Base-by-base conservation (phyloP, 805 yeast species). In the Yamadazyma ubonensis region DNA sequence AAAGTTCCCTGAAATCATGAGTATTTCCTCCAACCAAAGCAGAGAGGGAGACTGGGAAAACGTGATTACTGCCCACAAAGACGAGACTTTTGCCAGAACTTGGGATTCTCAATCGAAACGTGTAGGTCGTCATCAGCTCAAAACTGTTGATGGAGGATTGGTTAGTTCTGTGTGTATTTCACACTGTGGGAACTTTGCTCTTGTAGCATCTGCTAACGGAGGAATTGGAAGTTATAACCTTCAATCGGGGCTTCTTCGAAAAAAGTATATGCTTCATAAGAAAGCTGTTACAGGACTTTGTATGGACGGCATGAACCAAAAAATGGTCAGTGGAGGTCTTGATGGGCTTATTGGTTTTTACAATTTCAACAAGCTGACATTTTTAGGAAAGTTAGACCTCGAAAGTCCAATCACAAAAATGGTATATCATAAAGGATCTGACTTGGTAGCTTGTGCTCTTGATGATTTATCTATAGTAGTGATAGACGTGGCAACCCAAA, bases 1-100 rank as follows among this genome's bases (percentile, higher is more conserved):
- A 41, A 86, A 86, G 52, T 81, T 87, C 51, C 84, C 96, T 2
- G 93, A 87, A 46, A 79, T 87, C 44, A 68, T 78, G 5, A 69
- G 76, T 32, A 71, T 90, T 49, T 82, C 91, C 1, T 79, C 83
- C 49, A 83, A 85, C 45, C 79, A 79, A 44, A 75, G 86, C 18
- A 75, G 93, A 53, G 82, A 80, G 54, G 88, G 87, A 23, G 90
- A 88, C 39, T 93, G 99, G 99, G 98, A 88, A 55, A 90, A 90
- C 53, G 73, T 93, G 37, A 57, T 95, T 5, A 87, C 98, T 15
- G 91, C 87, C 0, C 98, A 93, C 63, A 81, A 82, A 53, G 87
- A 82, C 43, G 93, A 86, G 53, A 63, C 70, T 1, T 81, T 79
- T 63, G 99, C 96, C 1, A 78, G 96, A 51, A 86, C 96, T 1